Evolutionary conservation across 1,284 basidiomycete genomes (phyloP).

Genomic region (Cronartium quercuum): DNA sequence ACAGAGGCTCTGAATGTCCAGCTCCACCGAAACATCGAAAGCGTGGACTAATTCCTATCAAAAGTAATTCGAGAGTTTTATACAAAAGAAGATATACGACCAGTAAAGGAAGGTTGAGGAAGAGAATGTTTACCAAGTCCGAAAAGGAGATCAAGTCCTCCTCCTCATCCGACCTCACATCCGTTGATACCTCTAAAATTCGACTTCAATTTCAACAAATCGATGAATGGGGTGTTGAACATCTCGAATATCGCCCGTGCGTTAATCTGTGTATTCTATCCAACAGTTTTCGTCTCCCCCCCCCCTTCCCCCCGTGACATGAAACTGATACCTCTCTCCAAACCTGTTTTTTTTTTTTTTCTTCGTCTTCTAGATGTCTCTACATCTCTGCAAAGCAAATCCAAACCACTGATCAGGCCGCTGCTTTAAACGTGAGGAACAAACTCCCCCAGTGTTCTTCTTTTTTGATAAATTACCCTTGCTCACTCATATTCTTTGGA

Average conservation of each 20-base stretch:
- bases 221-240: neutral
- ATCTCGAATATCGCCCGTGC: neutral
- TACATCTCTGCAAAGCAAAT: neutral
- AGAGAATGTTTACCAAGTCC: too few species aligned
- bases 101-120: too few species aligned
- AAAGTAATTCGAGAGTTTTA: too few species aligned
- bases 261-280: neutral
- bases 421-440: constrained; percentile 7
- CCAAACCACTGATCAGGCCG: neutral
- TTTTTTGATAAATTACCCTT: neutral
- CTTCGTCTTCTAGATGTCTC: neutral
- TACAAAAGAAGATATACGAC: too few species aligned
- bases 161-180: neutral
- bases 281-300: too few species aligned
- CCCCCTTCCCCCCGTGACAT: neutral
- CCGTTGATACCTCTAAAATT: neutral
- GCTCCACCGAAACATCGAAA: neutral
- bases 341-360: neutral
- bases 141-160: neutral
- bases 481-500: neutral
- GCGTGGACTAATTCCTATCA: too few species aligned
- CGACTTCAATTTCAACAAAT: neutral
- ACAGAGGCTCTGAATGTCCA: neutral
- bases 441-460: neutral
- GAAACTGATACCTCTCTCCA: neutral